A percentile compares a stretch with the other conserved stretches of the same genome.
Conservation (phyloP, 1,139 yeast species). For the Scheffersomyces lignicola region DNA sequence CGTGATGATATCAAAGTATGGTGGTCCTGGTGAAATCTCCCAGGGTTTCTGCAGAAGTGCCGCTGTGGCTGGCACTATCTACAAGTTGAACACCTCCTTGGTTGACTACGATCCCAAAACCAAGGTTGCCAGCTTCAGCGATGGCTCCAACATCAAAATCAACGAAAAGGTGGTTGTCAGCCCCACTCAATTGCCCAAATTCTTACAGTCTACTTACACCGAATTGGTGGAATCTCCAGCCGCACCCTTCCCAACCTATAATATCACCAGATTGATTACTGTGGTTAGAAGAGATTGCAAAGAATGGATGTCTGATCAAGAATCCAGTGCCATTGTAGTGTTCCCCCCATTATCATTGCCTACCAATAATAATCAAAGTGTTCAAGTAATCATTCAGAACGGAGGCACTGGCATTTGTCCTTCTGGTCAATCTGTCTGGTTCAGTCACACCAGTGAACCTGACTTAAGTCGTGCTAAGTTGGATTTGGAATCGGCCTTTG, state of each 20-base stretch:
- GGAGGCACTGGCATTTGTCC: constrained; percentile 92
- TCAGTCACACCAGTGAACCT: constrained; percentile 73
- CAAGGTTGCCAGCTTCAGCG: constrained; percentile 71
- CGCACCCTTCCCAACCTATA: constrained; percentile 32
- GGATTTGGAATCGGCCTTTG: constrained; percentile 79
- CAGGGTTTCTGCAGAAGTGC: constrained; percentile 98
- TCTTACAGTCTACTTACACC: constrained; percentile 34
- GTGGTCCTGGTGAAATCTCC: constrained; percentile 93
- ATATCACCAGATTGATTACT: constrained; percentile 74
- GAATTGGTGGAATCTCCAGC: constrained; percentile 33
- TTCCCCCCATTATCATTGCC: constrained; percentile 88
- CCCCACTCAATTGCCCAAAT: constrained; percentile 67
- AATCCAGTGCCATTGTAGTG: constrained; percentile 81
- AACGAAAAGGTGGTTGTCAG: constrained; percentile 74
- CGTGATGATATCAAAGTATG: constrained; percentile 86
- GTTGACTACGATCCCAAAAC: constrained; percentile 62
- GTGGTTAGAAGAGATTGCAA: constrained; percentile 84
- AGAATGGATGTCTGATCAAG: constrained; percentile 89
- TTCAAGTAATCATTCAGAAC: constrained; percentile 85
- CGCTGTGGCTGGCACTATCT: constrained; percentile 96
- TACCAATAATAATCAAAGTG: constrained; percentile 65
- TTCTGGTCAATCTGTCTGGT: constrained; percentile 87
- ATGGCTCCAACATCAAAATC: constrained; percentile 72
- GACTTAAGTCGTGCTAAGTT: constrained; percentile 65
- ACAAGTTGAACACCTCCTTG: constrained; percentile 72